Evolutionary conservation across 805 yeast species (phyloP), one percentile per base, ranked within the genome.

Genomic region (Pichia paraexigua): DNA sequence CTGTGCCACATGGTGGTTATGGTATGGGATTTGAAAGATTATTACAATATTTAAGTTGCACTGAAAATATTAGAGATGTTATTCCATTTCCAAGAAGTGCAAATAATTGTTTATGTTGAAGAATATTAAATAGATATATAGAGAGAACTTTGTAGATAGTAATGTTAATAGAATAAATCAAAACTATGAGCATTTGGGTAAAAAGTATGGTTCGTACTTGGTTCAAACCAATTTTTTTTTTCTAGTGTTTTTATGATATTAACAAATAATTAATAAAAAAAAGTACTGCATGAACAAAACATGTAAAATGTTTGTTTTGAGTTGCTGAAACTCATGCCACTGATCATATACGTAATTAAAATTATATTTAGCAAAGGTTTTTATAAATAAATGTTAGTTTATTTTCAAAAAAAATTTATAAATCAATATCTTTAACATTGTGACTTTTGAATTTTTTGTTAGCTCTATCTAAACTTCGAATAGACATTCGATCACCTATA

Each of bases 1-100:
- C 86, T 2, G 83, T 83, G 22, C 96, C 97, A 0, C 98, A 92
- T 64, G 99, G 99, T 46, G 99, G 99, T 0, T 94, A 85, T 68
- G 99, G 99, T 0, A 72, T 94, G 73, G 99, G 99, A 0, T 80
- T 91, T 58, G 99, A 94, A 65, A 72, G 99, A 53, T 68, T 94
- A 30, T 65, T 94, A 17, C 80, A 85, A 50, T 91, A 83, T 58
- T 69, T 90, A 50, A 75, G 82, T 9, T 89, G 83, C 4, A 73
- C 84, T 20, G 91, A 84, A 30, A 94, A 91, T 63, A 80, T 94
- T 43, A 77, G 87, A 58, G 99, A 94, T 60, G 86, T 87, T 10
- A 82, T 87, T 22, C 88, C 96, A 2, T 91, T 92, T 64, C 91
- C 96, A 2, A 72, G 99, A 57, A 79, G 85, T 46, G 83, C 82